Evolutionary conservation across 2,329 filamentous ascomycete genomes (phyloP), one percentile per base, ranked within the genome.

Genomic region (Blastomyces gilchristii): DNA sequence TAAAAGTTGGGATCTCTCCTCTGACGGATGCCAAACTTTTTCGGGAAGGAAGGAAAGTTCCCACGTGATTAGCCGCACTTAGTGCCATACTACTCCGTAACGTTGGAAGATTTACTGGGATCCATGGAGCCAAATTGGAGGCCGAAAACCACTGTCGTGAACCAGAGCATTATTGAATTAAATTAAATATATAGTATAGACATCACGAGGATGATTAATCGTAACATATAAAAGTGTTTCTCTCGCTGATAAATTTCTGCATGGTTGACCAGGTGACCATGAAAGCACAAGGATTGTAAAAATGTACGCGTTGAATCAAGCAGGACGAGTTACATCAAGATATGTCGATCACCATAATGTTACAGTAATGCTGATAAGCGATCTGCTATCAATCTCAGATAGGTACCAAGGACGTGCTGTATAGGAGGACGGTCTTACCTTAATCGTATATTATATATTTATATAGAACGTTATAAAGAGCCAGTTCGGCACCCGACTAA

Each of bases 1-100:
- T 31, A 31, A 31, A 41, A 18, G n/a, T 37, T 31, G 50, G n/a
- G 39, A 28, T 53, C 8, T 25, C 53, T 22, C 9, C n/a, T 25
- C 22, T 0, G 11, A 56, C 12, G 25, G 45, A 31, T n/a, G 37
- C 54, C 37, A 53, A 63, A 43, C 41, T 64, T 63, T 59, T 60
- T 61, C 18, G 8, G 25, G 31, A 12, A 25, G 25, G 31, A 12
- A 25, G 34, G 3, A 43, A 3, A 22, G 2, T 1, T 43, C 25
- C 43, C 54, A 58, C 54, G 54, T 58, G 54, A 43, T 58, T 28
- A 22, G 4, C 9, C 0, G 53, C 18, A 11, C 7, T 56, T 31
- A 37, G 39, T 37, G 37, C 37, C 37, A 12, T 22, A 22, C 8
- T 56, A 37, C n/a, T 22, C n/a, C n/a, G n/a, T 22, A 22, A 14